Conservation (phyloP, 208 protist species). For the Tritrichomonas musculus region DNA sequence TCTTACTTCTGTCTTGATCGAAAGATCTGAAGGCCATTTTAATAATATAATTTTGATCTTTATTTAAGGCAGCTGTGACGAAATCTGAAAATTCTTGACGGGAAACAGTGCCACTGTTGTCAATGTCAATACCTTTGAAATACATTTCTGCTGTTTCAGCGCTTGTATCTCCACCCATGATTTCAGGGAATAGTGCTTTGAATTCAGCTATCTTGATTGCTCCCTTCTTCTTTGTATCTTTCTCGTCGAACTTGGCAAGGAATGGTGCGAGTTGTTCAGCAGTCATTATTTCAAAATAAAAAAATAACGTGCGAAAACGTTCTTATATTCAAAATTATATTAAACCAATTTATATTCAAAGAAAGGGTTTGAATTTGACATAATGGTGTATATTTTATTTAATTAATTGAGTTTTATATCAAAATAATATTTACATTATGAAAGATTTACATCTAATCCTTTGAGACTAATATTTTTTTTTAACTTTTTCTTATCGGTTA, state of each 20-base stretch:
- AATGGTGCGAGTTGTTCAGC: neutral
- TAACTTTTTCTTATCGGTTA: too few species aligned
- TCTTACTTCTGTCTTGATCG: neutral
- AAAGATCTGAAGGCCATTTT: neutral
- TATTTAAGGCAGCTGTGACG: neutral
- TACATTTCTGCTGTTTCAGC: neutral
- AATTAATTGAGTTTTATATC: too few species aligned
- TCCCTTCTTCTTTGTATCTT: neutral
- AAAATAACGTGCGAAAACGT: too few species aligned
- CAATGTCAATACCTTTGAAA: constrained; percentile 4
- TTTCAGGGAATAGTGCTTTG: neutral
- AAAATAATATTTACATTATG: too few species aligned
- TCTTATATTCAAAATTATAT: too few species aligned
- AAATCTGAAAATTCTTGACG: neutral
- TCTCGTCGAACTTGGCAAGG: constrained; percentile 9
- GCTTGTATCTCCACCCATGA: neutral
- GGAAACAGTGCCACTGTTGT: neutral
- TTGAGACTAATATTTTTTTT: too few species aligned
- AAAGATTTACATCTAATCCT: too few species aligned
- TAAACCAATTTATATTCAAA: too few species aligned
- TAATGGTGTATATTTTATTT: too few species aligned
- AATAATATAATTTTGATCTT: neutral
- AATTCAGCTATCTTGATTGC: neutral
- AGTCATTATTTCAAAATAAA: neutral
- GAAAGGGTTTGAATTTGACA: too few species aligned